Base-by-base conservation (phyloP, 768 basidiomycete genomes). In the Trametes villosa region DNA sequence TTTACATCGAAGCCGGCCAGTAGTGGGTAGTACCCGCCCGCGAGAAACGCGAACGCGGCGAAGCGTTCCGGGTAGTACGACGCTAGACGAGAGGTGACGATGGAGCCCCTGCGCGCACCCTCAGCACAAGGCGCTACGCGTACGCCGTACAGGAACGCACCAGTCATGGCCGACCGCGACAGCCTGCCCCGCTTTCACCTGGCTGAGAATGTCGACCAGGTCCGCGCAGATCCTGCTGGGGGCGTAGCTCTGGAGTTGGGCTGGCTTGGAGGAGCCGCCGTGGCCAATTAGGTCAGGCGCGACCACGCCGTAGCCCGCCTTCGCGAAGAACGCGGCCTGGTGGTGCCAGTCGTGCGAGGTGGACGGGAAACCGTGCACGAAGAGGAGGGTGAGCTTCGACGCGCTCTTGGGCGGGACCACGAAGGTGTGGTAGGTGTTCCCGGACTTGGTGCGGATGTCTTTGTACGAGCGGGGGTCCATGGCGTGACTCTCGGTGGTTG, bases 251-350 rank as follows among this genome's bases (percentile, higher is more conserved):
- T 65, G 59, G 7, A 60, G 53, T 26, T 76, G 71, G 0, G 52
- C 60, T 9, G 81, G 75, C 65, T 81, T 82, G 59, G 75, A 75
- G 3, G 83, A 82, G 22, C 67, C 74, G 17, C 80, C 82, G 34
- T 73, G 76, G 7, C 83, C 82, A 15, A 83, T 74, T 63, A 81
- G 74, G 65, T 83, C 82, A 0, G 81, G 81, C 17, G 74, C 77
- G 49, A 84, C 66, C 15, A 82, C 29, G 13, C 80, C 77, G 44
- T 77, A 80, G 24, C 81, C 82, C 55, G 68, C 68, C 29, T 70
- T 66, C 41, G 70, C 54, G 67, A 83, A 75, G 67, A 73, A 72
- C 50, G 70, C 60, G 54, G 79, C 72, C 50, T 80, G 76, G 36
- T 71, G 65, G 41, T 73, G 71, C 82, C 82, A 83, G 57, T 77